A percentile compares a stretch with the other conserved stretches of the same genome.
These are phyloP conservation scores for Acacia melanoxylon DNA, from an alignment of 306 rosid species.

Conservation along the genomic window DNA sequence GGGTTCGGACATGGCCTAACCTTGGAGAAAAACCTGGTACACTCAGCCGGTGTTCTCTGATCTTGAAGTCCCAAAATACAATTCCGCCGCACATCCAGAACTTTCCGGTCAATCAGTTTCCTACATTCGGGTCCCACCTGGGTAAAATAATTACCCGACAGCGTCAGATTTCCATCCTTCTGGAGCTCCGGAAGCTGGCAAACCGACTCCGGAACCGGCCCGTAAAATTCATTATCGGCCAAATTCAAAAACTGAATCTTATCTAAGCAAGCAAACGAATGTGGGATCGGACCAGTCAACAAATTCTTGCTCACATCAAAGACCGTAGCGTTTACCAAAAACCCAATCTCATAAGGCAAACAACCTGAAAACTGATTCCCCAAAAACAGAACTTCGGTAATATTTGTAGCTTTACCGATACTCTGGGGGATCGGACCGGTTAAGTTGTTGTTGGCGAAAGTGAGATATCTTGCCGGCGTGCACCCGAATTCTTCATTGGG, in stretches of 20 bases:
- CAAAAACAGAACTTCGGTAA: conserved; percentile 68
- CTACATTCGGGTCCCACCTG: conserved; percentile 60
- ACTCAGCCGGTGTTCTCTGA: conserved; percentile 40
- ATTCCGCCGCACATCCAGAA: conserved; percentile 46
- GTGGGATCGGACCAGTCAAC: conserved; percentile 71
- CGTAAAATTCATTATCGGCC: conserved; percentile 49
- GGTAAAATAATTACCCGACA: conserved; percentile 56
- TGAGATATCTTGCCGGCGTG: conserved; percentile 61
- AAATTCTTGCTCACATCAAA: conserved; percentile 59
- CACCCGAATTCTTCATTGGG: conserved; percentile 59
- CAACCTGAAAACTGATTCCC: conserved; percentile 59
- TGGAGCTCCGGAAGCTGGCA: conserved; percentile 48
- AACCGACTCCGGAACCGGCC: conserved; percentile 59
- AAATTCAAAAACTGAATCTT: conserved; percentile 45
- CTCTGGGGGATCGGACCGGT: conserved; percentile 60
- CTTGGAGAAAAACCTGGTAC: conserved; percentile 33
- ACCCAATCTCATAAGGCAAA: conserved; percentile 68
- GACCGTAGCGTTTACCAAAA: conserved; percentile 39
- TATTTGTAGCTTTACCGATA: conserved; percentile 47
- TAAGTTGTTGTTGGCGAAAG: conserved; percentile 67
- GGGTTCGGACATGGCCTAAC: conserved; percentile 33
- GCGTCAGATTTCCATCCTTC: conserved; percentile 20
- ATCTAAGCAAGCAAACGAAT: conserved; percentile 62
- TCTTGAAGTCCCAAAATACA: conserved; percentile 58
- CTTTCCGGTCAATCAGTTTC: conserved; percentile 45